These are phyloP conservation scores for Corymbia calophylla DNA, from an alignment of 441 rosid genomes.

Conservation along the genomic window DNA sequence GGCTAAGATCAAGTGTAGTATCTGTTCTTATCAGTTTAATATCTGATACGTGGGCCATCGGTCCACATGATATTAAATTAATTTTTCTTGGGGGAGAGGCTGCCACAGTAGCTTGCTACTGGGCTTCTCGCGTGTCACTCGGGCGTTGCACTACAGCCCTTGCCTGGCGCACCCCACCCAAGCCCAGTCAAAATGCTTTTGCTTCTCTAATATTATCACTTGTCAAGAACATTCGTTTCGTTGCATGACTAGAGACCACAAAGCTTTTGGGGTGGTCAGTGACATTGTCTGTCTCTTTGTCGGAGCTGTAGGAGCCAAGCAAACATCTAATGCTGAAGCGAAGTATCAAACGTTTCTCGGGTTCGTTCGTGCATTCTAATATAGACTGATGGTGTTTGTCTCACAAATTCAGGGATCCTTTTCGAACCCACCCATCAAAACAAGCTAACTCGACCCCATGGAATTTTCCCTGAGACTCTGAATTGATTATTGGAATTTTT, in stretches of 20 bases:
- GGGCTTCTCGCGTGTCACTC: fast-evolving
- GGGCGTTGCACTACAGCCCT: background rate
- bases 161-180: background rate
- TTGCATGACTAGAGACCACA: too few relatives aligned
- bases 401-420: background rate
- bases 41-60: conserved; percentile 3
- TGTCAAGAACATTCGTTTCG: too few relatives aligned
- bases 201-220: too few relatives aligned
- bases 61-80: background rate
- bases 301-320: too few relatives aligned
- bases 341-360: too few relatives aligned
- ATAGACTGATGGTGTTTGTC: background rate
- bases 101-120: background rate
- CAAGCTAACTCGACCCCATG: fast-evolving
- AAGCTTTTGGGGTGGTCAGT: too few relatives aligned
- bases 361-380: too few relatives aligned
- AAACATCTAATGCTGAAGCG: too few relatives aligned
- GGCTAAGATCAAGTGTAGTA: conserved; percentile 11
- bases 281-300: too few relatives aligned
- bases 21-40: conserved; percentile 10
- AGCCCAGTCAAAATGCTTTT: background rate
- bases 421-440: background rate
- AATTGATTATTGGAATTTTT: background rate
- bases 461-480: background rate
- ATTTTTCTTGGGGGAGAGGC: background rate